A percentile compares a stretch with the other conserved stretches of the same genome.
These are phyloP conservation scores for Ceratobasidium sp. DNA, from an alignment of 1,284 basidiomycete species.

Conservation along the genomic window DNA sequence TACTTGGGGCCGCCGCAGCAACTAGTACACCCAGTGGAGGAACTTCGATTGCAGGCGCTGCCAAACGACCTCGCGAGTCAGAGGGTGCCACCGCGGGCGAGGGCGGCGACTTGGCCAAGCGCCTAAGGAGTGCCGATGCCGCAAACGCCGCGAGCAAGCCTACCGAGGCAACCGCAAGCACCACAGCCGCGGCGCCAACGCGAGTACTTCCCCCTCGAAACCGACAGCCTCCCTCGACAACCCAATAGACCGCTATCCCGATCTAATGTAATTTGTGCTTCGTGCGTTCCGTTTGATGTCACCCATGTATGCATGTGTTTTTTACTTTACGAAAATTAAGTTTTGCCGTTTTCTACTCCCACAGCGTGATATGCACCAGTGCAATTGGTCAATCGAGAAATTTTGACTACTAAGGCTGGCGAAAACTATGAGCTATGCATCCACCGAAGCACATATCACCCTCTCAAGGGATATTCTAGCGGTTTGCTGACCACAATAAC, in stretches of 20 bases:
- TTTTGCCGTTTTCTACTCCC: not conserved
- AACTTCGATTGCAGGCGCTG: constrained; percentile 38
- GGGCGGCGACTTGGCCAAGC: constrained; percentile 25
- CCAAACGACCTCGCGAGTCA: constrained; percentile 37
- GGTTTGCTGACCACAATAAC: too few relatives aligned
- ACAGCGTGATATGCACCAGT: too few relatives aligned
- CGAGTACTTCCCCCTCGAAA: constrained; percentile 20
- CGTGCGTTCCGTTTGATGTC: not conserved
- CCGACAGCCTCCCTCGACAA: constrained; percentile 11
- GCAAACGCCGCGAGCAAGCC: constrained; percentile 3
- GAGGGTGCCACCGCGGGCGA: constrained; percentile 2
- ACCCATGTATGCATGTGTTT: not conserved
- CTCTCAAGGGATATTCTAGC: too few relatives aligned
- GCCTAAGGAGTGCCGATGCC: constrained; percentile 20
- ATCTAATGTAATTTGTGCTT: constrained; percentile 2
- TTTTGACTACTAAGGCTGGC: too few relatives aligned
- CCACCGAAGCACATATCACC: too few relatives aligned
- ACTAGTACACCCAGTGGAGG: constrained; percentile 20
- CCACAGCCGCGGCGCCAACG: constrained; percentile 2
- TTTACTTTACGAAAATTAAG: constrained; percentile 13
- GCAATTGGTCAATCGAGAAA: too few relatives aligned
- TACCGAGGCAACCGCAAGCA: constrained; percentile 2
- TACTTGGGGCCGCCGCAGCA: constrained; percentile 11
- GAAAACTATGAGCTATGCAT: too few relatives aligned
- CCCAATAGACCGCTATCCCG: not conserved